Evolutionary conservation across 2,329 filamentous ascomycete genomes (phyloP).

Genomic region (Sporothrix phasma): DNA sequence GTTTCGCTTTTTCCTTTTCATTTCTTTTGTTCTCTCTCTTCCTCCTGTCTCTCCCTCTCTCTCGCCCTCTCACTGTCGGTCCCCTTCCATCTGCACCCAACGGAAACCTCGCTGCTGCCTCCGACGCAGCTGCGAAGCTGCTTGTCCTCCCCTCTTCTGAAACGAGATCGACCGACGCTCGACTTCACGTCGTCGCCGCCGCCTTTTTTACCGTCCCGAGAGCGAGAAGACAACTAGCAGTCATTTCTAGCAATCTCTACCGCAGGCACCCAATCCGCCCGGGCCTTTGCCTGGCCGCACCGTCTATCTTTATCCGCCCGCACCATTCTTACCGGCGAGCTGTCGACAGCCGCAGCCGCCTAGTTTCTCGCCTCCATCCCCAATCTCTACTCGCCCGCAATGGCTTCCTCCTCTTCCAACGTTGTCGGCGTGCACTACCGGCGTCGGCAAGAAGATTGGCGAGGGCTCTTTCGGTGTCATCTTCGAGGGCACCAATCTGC

Average conservation of each 20-base stretch:
- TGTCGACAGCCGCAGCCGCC: not conserved
- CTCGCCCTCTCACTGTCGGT: not conserved
- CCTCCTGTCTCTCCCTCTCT: not conserved
- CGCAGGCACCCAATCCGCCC: not conserved
- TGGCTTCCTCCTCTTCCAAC: constrained; percentile 87
- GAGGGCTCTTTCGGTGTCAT: constrained; percentile 98
- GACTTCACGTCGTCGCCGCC: not conserved
- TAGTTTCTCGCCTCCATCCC: too few relatives aligned
- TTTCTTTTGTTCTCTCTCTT: not conserved
- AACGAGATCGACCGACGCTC: not conserved
- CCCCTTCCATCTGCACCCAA: not conserved
- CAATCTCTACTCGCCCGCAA: constrained; percentile 30
- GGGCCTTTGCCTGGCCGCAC: not conserved
- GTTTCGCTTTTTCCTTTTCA: not conserved
- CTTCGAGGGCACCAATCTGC: constrained; percentile 94
- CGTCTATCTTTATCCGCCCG: not conserved
- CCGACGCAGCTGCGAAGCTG: constrained; percentile 4
- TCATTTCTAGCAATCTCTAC: not conserved
- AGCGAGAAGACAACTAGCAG: not conserved
- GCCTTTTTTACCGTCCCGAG: not conserved
- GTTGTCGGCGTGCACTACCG: constrained; percentile 98
- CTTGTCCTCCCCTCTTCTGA: not conserved
- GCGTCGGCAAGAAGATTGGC: constrained; percentile 98
- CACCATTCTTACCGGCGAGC: not conserved
- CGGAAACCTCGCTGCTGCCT: constrained; percentile 2